Base-by-base conservation (phyloP, 2,329 filamentous ascomycete genomes). In the Simplicillium aogashimaense region DNA sequence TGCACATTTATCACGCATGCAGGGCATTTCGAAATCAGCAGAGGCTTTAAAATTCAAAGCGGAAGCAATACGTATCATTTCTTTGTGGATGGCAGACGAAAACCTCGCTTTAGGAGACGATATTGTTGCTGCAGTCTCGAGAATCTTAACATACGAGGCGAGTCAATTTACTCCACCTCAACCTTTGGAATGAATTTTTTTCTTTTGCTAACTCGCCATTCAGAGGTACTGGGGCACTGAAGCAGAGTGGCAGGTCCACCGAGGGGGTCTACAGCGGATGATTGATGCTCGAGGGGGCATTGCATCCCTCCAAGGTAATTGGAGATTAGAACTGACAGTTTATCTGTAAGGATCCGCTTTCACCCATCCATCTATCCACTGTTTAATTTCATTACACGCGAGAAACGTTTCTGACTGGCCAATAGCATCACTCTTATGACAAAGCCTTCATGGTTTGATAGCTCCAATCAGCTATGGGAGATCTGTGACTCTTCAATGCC, bases 1-100 rank as follows among this genome's bases (percentile, higher is more conserved):
- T 2, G 59, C 60, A 0, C 61, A 64, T 36, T 43, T 64, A 1
- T 51, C 57, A 20, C 51, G 57, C 4, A 49, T 62, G 39, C 56
- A 61, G 16, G 54, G 53, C 1, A 50, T 52, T 1, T 49, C 36
- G 5, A 41, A 46, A 7, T 56, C 55, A 1, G 43, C 41, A 14
- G 47, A 53, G 29, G 57, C 53, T 2, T 29, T 58, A 2, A 46
- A 48, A 29, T 62, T 55, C 42, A 63, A 63, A 39, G 38, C 48
- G 6, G 57, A 62, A 36, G 60, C 60, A 7, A 49, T 63, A 10
- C 50, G 52, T 3, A 60, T 63, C 29, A 51, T 64, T 2, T 47
- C 50, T 6, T 15, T 40, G 3, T 63, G 57, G 57, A 53, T 62
- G 38, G 42, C 40, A 10, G 56, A 62, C 40, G 49, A 48, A 2